Evolutionary conservation across 2,329 filamentous ascomycete genomes (phyloP).

Genomic region (Fusarium vanettenii): DNA sequence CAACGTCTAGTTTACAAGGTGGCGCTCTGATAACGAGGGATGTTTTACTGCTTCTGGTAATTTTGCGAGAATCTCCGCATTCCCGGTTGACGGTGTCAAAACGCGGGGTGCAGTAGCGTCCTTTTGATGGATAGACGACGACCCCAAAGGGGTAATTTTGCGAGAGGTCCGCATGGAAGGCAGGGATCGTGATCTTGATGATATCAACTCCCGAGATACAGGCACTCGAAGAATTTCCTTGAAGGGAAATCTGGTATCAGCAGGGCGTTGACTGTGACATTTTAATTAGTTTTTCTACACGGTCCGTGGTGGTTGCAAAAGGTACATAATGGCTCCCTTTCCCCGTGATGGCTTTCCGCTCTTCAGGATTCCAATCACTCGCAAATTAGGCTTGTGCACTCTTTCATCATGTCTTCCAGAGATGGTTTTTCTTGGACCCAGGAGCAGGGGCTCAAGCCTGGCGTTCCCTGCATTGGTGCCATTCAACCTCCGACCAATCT

Average conservation of each 20-base stretch:
- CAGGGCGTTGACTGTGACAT: too few species aligned
- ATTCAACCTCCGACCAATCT: conserved; percentile 44
- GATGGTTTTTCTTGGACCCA: conserved; percentile 49
- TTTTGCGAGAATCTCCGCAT: conserved; percentile 2
- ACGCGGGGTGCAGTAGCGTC: conserved; percentile 13
- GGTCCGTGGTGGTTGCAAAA: background rate
- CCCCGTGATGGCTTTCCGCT: background rate
- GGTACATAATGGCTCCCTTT: background rate
- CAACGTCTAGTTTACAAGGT: background rate
- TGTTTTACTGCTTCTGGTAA: background rate
- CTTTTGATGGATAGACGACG: background rate
- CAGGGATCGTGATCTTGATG: background rate
- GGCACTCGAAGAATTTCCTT: conserved; percentile 1
- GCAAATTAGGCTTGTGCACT: background rate
- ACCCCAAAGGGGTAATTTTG: conserved; percentile 8
- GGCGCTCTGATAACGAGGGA: background rate
- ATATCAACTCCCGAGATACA: background rate
- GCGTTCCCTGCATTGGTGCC: conserved; percentile 46
- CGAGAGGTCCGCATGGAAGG: background rate
- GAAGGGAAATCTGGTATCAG: background rate
- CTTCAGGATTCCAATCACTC: background rate
- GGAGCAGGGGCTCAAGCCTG: conserved; percentile 43
- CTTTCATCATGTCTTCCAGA: conserved; percentile 41
- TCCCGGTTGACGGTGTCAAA: background rate
- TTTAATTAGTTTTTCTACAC: background rate